Evolutionary conservation across 1,284 basidiomycete species (phyloP), one percentile per base, ranked within the genome.

Genomic region (Trichosporon sp.): DNA sequence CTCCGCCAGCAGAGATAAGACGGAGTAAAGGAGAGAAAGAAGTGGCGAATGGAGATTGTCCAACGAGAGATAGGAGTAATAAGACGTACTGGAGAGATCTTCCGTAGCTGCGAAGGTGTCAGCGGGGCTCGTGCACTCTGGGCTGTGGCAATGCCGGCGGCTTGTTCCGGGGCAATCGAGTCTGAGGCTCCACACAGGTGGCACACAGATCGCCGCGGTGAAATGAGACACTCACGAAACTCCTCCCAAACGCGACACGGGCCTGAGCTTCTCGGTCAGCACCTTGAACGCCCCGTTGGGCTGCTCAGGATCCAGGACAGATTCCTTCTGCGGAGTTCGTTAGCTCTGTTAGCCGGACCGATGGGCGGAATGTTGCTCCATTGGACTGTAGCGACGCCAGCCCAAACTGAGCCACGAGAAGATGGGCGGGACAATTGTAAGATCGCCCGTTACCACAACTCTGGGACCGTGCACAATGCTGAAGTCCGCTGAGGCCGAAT

Each of bases 201-300:
- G 36, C n/a, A 37, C 36, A 37, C 36, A 37, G 36, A 37, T 29
- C 23, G 46, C 25, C 49, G 44, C 49, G 46, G 54, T 34, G 37
- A 40, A 31, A 27, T 8, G 31, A 7, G 25, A 29, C 49, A 69
- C 85, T 74, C 88, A 90, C 58, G 82, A 82, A 23, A 80, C 81
- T 4, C 87, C 88, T 6, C 89, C 89, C 23, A 91, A 77, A 33
- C 89, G 83, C 3, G 85, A 84, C 16, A 91, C 81, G 1, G 87
- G 83, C 27, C 84, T 81, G 59, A 90, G 81, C 75, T 86, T 87
- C 68, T 80, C 77, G 9, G 65, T 65, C 31, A 74, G 2, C 1
- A 79, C 64, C 60, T 70, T 72, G 66, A 73, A 67, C n/a, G 65
- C 49, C 14, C 49, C 49, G 25, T 27, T 54, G 49, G 49, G 63